Conservation (phyloP, 2,329 filamentous ascomycete species). For the Aspergillus tanneri region DNA sequence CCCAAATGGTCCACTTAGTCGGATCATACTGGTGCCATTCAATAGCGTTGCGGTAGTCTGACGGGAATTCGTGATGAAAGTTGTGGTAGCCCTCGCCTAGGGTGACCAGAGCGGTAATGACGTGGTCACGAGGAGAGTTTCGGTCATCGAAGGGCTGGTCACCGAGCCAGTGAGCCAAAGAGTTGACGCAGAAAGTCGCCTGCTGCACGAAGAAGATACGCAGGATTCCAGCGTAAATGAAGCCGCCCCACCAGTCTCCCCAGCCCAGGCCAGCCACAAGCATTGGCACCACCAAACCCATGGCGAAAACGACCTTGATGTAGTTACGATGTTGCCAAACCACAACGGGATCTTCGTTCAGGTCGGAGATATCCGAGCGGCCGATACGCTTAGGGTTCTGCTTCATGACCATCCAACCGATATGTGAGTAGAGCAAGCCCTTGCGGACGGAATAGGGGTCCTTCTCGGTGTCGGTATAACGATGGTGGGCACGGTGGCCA, state of each 20-base stretch:
- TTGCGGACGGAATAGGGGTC: conserved; percentile 90
- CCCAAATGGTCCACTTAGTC: conserved; percentile 85
- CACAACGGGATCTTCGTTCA: conserved; percentile 82
- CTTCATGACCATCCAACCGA: conserved; percentile 92
- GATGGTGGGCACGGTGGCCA: conserved; percentile 83
- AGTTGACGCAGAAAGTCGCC: conserved; percentile 92
- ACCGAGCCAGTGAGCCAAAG: conserved; percentile 83
- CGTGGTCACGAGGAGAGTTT: conserved; percentile 84
- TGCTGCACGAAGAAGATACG: conserved; percentile 89
- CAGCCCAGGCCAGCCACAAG: conserved; percentile 74
- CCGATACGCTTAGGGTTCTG: conserved; percentile 88
- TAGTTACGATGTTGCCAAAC: conserved; percentile 88
- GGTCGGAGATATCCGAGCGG: conserved; percentile 81
- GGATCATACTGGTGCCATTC: conserved; percentile 90
- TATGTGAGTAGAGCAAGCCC: conserved; percentile 77
- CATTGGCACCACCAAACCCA: conserved; percentile 74
- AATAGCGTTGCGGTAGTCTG: conserved; percentile 88
- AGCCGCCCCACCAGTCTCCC: conserved; percentile 78
- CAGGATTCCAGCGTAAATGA: conserved; percentile 81
- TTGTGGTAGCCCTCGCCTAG: conserved; percentile 91
- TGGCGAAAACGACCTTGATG: conserved; percentile 73
- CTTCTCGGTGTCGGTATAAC: conserved; percentile 90
- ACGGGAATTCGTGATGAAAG: conserved; percentile 94
- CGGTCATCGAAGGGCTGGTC: conserved; percentile 92
- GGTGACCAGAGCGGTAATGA: conserved; percentile 80